Base-by-base conservation (phyloP, 192 early-diverging fungal genomes). In the Dissophora globulifera region DNA sequence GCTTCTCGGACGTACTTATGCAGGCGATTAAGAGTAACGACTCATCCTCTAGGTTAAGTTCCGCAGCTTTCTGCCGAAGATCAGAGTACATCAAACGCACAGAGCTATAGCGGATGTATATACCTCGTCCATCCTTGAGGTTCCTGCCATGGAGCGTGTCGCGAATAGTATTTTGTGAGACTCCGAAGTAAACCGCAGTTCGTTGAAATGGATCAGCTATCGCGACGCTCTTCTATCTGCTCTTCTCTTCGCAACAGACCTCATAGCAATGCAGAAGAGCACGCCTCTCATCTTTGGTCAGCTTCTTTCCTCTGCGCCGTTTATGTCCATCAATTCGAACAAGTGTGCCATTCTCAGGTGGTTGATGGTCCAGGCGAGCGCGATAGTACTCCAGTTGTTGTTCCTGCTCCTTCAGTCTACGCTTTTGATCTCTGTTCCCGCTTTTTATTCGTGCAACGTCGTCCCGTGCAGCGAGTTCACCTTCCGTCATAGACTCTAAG, bases 121-220 rank as follows among this genome's bases (percentile, higher is more conserved):
- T 32, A 16, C 60, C 60, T 20, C 60, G 47, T 13, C 35, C 19
- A 26, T 41, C 60, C 46, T 50, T 20, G 16, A 42, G 16, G 23
- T 50, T 40, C 49, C 33, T n/a, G 15, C 49, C 49, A 27, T 4
- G n/a, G 2, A 50, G 48, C 23, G 33, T 35, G 16, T 62, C 32
- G 20, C 49, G 23, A 11, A 50, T 29, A 19, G 62, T 63, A 4
- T 63, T 63, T 27, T 53, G 48, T n/a, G 50, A 50, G 26, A 45
- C 27, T 7, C 62, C 62, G n/a, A 63, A 20, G 38, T 63, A 63
- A 5, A 13, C 15, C 1, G 62, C 62, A n/a, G 62, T 52, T 15
- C 62, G 31, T n/a, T 20, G 19, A 25, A 50, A 50, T 26, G 60
- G 60, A 49, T 62, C 49, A n/a, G 20, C 4, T 1, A 49, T 43